Conservation (phyloP, 805 yeast species). For the Limtongia smithiae region DNA sequence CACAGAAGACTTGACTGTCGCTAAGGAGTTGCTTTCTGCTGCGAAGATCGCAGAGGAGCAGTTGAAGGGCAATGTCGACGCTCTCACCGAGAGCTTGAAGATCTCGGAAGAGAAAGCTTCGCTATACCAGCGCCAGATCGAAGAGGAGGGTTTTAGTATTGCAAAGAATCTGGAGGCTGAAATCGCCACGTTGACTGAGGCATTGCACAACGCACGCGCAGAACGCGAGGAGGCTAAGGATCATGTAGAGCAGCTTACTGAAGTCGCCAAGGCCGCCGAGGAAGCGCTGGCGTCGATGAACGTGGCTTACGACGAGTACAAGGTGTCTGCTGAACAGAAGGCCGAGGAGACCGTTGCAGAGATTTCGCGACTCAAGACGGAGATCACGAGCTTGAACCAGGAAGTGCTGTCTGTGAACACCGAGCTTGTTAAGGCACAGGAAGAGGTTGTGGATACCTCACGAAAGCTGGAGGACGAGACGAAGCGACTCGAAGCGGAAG, state of each 20-base stretch:
- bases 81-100: conserved; percentile 36
- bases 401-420: conserved; percentile 27
- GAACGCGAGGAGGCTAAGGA: conserved; percentile 57
- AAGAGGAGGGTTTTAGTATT: conserved; percentile 32
- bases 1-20: conserved; percentile 43
- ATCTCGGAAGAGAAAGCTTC: conserved; percentile 33
- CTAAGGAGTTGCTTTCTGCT: conserved; percentile 44
- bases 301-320: conserved; percentile 50
- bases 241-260: conserved; percentile 58
- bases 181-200: conserved; percentile 38
- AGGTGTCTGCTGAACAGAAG: conserved; percentile 30
- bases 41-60: conserved; percentile 44
- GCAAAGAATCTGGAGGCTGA: conserved; percentile 36
- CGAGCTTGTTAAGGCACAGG: conserved; percentile 33
- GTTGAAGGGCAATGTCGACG: conserved; percentile 41
- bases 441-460: conserved; percentile 16
- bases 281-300: conserved; percentile 56
- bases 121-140: conserved; percentile 34
- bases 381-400: conserved; percentile 31
- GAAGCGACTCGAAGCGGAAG: conserved; percentile 29
- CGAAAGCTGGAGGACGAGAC: conserved; percentile 33
- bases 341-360: conserved; percentile 11
- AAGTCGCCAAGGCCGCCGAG: conserved; percentile 64
- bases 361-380: conserved; percentile 12
- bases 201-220: conserved; percentile 47